Evolutionary conservation across 352 stramenopile species (phyloP).

Genomic region (Elongisporangium prolatum): DNA sequence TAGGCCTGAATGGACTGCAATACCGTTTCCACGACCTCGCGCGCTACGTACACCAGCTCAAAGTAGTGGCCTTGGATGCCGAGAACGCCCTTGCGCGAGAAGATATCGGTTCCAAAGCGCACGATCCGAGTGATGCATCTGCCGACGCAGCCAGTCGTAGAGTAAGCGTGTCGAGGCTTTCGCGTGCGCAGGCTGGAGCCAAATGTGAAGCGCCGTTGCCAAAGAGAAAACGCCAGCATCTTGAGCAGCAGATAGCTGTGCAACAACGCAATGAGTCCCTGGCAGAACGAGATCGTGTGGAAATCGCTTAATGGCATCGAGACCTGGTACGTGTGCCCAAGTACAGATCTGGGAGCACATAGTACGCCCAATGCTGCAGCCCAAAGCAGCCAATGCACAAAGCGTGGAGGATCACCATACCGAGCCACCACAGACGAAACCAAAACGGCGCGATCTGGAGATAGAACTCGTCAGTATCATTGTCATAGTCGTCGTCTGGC

Average conservation of each 20-base stretch:
- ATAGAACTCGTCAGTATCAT: background rate
- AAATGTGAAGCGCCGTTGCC: background rate
- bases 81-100: conserved; percentile 18
- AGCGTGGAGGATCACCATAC: conserved; percentile 8
- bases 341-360: background rate
- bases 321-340: background rate
- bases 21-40: conserved; percentile 22
- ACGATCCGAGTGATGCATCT: background rate
- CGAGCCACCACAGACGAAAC: conserved; percentile 13
- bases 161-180: background rate
- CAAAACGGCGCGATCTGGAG: background rate
- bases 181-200: background rate
- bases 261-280: background rate
- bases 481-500: background rate
- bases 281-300: background rate
- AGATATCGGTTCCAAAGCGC: conserved; percentile 2
- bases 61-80: conserved; percentile 21
- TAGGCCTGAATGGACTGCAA: conserved; percentile 24
- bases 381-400: conserved; percentile 9
- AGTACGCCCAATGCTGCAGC: background rate
- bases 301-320: background rate
- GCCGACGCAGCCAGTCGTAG: background rate
- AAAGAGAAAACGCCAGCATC: background rate
- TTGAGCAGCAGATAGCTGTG: background rate
- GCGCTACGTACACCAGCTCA: conserved; percentile 21